Evolutionary conservation across 2,329 filamentous ascomycete genomes (phyloP).

Genomic region (Davidsoniella neocaledoniae): DNA sequence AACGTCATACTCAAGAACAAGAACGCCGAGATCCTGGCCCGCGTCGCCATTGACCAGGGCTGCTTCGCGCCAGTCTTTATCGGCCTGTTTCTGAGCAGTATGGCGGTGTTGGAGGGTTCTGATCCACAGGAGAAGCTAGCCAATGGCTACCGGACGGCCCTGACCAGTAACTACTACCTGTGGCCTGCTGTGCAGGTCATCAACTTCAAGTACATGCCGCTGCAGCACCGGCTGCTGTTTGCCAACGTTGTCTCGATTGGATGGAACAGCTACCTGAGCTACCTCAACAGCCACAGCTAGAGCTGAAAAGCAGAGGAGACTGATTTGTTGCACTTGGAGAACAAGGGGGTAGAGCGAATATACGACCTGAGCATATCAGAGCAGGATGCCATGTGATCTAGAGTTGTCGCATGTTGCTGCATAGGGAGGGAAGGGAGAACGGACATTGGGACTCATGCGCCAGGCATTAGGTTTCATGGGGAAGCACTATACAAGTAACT

Average conservation of each 20-base stretch:
- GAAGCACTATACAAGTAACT: too few relatives aligned
- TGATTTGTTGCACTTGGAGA: too few relatives aligned
- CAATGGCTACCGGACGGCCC: constrained; percentile 51
- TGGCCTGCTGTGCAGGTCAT: constrained; percentile 75
- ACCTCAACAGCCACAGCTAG: constrained; percentile 33
- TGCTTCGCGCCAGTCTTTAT: constrained; percentile 76
- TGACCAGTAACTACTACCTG: constrained; percentile 71
- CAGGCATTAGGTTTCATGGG: too few relatives aligned
- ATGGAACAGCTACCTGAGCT: constrained; percentile 50
- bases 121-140: constrained; percentile 48
- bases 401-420: constrained; percentile 2
- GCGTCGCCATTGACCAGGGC: constrained; percentile 65
- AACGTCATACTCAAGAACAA: constrained; percentile 46
- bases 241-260: constrained; percentile 65
- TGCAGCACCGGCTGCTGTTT: constrained; percentile 68
- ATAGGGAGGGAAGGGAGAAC: not conserved
- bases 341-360: too few relatives aligned
- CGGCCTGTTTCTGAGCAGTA: constrained; percentile 62
- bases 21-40: constrained; percentile 55
- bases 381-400: too few relatives aligned
- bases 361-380: too few relatives aligned
- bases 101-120: constrained; percentile 65
- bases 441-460: not conserved
- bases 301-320: not conserved
- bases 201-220: constrained; percentile 77